Evolutionary conservation across 2,329 filamentous ascomycete species (phyloP).

Genomic region (Curvularia sp.): DNA sequence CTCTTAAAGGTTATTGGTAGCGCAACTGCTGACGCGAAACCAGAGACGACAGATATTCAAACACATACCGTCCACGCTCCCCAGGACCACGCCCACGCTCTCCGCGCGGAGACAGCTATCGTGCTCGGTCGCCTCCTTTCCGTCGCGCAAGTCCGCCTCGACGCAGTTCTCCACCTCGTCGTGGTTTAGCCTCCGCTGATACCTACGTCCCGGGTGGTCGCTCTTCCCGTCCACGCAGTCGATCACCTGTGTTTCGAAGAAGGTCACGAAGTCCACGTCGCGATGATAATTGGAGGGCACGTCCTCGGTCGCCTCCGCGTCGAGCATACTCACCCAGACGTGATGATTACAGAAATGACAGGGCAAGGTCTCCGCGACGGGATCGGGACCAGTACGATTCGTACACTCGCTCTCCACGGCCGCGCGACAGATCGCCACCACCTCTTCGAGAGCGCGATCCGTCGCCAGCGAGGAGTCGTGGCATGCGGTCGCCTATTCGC

Average conservation of each 20-base stretch:
- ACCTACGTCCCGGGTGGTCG: slow-evolving; percentile 51
- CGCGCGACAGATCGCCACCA: slow-evolving; percentile 52
- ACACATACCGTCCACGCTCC: slow-evolving; percentile 49
- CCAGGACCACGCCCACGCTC: slow-evolving; percentile 41
- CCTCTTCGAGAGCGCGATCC: slow-evolving; percentile 53
- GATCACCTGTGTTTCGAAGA: slow-evolving; percentile 49
- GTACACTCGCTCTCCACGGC: slow-evolving; percentile 52
- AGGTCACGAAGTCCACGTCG: slow-evolving; percentile 52
- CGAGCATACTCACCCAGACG: slow-evolving; percentile 51
- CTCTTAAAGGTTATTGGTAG: neutral
- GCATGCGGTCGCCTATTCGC: slow-evolving; percentile 53
- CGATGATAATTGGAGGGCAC: slow-evolving; percentile 53
- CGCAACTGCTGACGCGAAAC: slow-evolving; percentile 19
- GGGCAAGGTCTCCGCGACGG: slow-evolving; percentile 51
- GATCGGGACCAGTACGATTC: slow-evolving; percentile 51
- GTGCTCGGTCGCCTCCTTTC: slow-evolving; percentile 25
- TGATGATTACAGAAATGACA: slow-evolving; percentile 45
- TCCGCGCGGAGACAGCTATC: slow-evolving; percentile 48
- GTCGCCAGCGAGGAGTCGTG: slow-evolving; percentile 57
- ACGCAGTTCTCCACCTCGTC: slow-evolving; percentile 40
- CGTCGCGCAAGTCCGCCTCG: slow-evolving; percentile 14
- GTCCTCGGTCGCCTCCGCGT: slow-evolving; percentile 59
- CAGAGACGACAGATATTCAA: slow-evolving; percentile 49
- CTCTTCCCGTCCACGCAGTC: slow-evolving; percentile 47
- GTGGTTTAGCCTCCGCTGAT: slow-evolving; percentile 48